phyloP scores from a whole-genome alignment of 1,139 yeast species.

The Pichiaceae sp. region DNA sequence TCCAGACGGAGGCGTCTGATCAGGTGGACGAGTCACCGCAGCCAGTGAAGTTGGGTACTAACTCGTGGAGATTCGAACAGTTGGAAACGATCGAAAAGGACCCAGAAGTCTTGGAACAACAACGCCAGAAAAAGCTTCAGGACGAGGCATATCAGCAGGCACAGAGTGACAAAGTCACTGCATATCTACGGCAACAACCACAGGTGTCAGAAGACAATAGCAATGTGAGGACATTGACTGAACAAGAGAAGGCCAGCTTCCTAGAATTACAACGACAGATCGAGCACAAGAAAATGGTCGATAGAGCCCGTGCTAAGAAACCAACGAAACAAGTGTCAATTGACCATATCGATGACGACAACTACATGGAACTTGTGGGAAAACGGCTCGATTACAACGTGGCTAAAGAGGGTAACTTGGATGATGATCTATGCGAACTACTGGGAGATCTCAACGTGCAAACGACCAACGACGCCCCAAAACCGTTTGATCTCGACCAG shows the following conservation, averaged over 20 bases:
- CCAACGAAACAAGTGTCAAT: neutral
- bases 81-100: slow-evolving; percentile 3
- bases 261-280: slow-evolving; percentile 13
- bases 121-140: slow-evolving; percentile 3
- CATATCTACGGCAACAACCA: slow-evolving; percentile 1
- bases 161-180: slow-evolving; percentile 1
- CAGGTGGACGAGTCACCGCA: slow-evolving; percentile 3
- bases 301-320: slow-evolving; percentile 9
- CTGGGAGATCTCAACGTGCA: slow-evolving; percentile 8
- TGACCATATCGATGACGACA: slow-evolving; percentile 11
- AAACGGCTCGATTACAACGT: slow-evolving; percentile 2
- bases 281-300: slow-evolving; percentile 13
- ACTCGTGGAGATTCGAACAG: slow-evolving; percentile 6
- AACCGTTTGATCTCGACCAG: neutral
- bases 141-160: slow-evolving; percentile 3
- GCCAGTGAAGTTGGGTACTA: slow-evolving; percentile 1
- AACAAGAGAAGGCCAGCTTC: slow-evolving; percentile 16
- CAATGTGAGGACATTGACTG: slow-evolving; percentile 9
- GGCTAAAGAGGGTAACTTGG: slow-evolving; percentile 4
- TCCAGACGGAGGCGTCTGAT: too few species aligned
- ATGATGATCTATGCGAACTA: slow-evolving; percentile 14
- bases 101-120: slow-evolving; percentile 8
- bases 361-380: slow-evolving; percentile 13
- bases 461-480: neutral
- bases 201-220: neutral